Evolutionary conservation across 75 land plant genomes (phyloP), one percentile per base, ranked within the genome.

Genomic region (Pseudotsuga menziesii): DNA sequence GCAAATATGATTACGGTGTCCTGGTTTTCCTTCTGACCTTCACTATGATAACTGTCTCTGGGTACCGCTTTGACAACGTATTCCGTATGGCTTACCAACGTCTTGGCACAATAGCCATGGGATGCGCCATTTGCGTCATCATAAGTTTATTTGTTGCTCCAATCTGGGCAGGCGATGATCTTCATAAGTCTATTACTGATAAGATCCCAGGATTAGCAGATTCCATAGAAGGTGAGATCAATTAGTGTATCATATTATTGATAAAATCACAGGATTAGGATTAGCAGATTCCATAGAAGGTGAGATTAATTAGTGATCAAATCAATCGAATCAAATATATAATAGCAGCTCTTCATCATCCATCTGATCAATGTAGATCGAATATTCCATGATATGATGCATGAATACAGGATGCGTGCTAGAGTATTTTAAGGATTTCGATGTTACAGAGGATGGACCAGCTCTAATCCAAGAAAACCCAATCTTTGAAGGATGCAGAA

Each of bases 131-230:
- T 63, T 80, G 82, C 71, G 27, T 88, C 29, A 27, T 83, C 73
- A 81, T 63, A 22, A 87, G 86, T 81, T 72, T 85, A 7, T 70
- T 80, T 55, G 13, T 88, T 23, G 80, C 76, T 72, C 92, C 92
- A 15, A 79, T 77, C 4, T 90, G 90, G 90, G 90, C 92, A 66
- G 82, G 92, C 14, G 92, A 90, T 26, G 92, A 90, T 59, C 84
- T 90, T 39, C 90, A 90, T 64, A 39, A 69, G 29, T 81, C 87
- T 58, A 25, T 74, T 0, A 80, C 56, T 26, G 29, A 78, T n/a
- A 90, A 81, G 9, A 81, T 90, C 22, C 52, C 81, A 29, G 61
- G 32, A 0, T 75, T 88, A 13, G 82, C 89, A 14, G 19, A 22
- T 29, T 82, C 84, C 15, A 67, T 89, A 25, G 83, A 87, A 82